These are phyloP conservation scores for Shiraia bambusicola DNA, from an alignment of 2,329 filamentous ascomycete species.

Conservation along the genomic window DNA sequence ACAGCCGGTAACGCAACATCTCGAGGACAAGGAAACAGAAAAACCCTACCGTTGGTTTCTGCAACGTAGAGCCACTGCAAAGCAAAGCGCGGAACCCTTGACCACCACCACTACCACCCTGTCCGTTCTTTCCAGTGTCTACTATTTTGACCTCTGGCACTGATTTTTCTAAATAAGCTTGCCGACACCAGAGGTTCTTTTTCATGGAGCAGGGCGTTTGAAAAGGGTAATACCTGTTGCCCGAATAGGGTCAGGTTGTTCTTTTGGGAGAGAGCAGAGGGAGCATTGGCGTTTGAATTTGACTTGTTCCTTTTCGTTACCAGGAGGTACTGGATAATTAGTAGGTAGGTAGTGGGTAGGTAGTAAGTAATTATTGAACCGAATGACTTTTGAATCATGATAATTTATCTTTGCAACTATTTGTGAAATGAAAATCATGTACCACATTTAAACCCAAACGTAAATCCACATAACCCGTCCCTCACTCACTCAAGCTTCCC, in stretches of 20 bases:
- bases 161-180: not conserved
- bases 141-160: not conserved
- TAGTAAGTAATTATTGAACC: too few species aligned
- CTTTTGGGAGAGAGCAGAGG: too few species aligned
- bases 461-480: not conserved
- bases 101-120: not conserved
- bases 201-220: constrained; percentile 1
- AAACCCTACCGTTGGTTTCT: constrained; percentile 30
- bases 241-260: constrained; percentile 8
- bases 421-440: too few species aligned
- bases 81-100: not conserved
- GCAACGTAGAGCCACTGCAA: constrained; percentile 21
- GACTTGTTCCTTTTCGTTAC: too few species aligned
- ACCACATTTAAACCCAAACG: too few species aligned
- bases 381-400: too few species aligned
- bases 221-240: constrained; percentile 7
- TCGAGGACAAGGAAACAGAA: constrained; percentile 18
- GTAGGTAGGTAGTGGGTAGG: too few species aligned
- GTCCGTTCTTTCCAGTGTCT: not conserved
- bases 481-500: constrained; percentile 3
- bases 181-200: not conserved
- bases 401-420: too few species aligned
- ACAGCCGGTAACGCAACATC: constrained; percentile 24
- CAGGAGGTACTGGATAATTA: too few species aligned
- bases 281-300: too few species aligned